A percentile compares a stretch with the other conserved stretches of the same genome.
Evolutionary conservation across 2,329 filamentous ascomycete genomes (phyloP).

Genomic region (Dendryphion nanum): DNA sequence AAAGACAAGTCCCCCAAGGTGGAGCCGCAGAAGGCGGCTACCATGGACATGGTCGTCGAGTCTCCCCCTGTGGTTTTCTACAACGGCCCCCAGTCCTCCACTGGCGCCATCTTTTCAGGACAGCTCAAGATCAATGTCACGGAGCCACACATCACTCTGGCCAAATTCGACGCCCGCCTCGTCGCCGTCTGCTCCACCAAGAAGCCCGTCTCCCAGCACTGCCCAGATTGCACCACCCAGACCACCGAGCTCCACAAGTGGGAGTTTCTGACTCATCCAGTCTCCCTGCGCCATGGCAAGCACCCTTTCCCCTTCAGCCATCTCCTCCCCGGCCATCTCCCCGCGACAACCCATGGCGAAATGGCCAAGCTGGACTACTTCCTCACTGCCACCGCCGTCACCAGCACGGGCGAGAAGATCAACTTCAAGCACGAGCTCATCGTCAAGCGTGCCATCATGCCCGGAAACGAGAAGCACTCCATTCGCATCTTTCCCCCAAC

Average conservation of each 20-base stretch:
- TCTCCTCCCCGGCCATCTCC: conserved; percentile 80
- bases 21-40: conserved; percentile 46
- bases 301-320: conserved; percentile 89
- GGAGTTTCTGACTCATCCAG: conserved; percentile 60
- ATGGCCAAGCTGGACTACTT: conserved; percentile 76
- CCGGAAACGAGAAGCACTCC: conserved; percentile 80
- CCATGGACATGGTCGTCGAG: conserved; percentile 67
- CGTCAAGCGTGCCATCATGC: conserved; percentile 76
- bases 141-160: conserved; percentile 63
- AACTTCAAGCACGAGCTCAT: conserved; percentile 67
- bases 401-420: conserved; percentile 60
- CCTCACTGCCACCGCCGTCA: conserved; percentile 54
- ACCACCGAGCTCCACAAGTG: conserved; percentile 74
- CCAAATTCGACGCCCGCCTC: conserved; percentile 71
- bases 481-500: conserved; percentile 95
- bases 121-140: conserved; percentile 73
- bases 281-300: conserved; percentile 47
- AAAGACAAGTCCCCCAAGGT: conserved; percentile 31
- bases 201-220: conserved; percentile 77
- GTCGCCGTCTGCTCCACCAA: conserved; percentile 71
- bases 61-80: conserved; percentile 85
- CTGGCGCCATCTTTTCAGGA: conserved; percentile 81
- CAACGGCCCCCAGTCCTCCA: conserved; percentile 70
- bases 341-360: conserved; percentile 73
- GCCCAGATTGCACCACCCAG: conserved; percentile 71